Conservation (phyloP, 441 rosid genomes). For the Gossypium trilobum region DNA sequence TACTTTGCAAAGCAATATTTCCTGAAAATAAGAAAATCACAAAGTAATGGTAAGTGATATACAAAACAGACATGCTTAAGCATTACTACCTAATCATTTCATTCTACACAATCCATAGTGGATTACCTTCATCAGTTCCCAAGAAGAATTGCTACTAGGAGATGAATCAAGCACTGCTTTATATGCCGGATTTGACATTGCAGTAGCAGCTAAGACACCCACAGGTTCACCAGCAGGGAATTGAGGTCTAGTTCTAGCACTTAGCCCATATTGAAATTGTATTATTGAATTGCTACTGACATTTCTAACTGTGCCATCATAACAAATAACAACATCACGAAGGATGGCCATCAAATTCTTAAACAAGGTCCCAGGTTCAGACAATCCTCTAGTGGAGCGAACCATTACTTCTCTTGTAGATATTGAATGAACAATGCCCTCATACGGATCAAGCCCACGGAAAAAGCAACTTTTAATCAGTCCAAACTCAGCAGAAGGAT, state of each 20-base stretch:
- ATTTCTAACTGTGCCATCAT: slow-evolving; percentile 89
- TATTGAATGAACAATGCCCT: slow-evolving; percentile 79
- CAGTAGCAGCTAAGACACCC: slow-evolving; percentile 94
- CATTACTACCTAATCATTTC: background rate
- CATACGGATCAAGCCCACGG: slow-evolving; percentile 84
- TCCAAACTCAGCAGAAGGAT: slow-evolving; percentile 72
- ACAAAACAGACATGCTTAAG: background rate
- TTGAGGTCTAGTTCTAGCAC: slow-evolving; percentile 38
- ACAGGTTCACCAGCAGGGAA: slow-evolving; percentile 94
- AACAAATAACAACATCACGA: slow-evolving; percentile 75
- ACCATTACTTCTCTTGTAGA: slow-evolving; percentile 71
- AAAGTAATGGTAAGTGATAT: background rate
- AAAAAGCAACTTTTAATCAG: slow-evolving; percentile 63
- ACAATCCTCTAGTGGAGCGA: slow-evolving; percentile 81
- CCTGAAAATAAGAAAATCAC: slow-evolving; percentile 39
- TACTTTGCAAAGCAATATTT: slow-evolving; percentile 75
- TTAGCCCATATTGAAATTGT: slow-evolving; percentile 66
- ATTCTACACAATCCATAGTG: slow-evolving; percentile 1
- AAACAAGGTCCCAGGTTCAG: slow-evolving; percentile 91
- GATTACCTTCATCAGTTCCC: slow-evolving; percentile 94
- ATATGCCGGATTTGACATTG: slow-evolving; percentile 96
- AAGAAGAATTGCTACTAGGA: slow-evolving; percentile 77
- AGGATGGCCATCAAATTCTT: slow-evolving; percentile 95
- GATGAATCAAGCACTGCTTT: slow-evolving; percentile 95
- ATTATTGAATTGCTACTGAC: slow-evolving; percentile 70